These are phyloP conservation scores for Aureobasidium mangrovei DNA, from an alignment of 2,329 filamentous ascomycete genomes.

Conservation along the genomic window DNA sequence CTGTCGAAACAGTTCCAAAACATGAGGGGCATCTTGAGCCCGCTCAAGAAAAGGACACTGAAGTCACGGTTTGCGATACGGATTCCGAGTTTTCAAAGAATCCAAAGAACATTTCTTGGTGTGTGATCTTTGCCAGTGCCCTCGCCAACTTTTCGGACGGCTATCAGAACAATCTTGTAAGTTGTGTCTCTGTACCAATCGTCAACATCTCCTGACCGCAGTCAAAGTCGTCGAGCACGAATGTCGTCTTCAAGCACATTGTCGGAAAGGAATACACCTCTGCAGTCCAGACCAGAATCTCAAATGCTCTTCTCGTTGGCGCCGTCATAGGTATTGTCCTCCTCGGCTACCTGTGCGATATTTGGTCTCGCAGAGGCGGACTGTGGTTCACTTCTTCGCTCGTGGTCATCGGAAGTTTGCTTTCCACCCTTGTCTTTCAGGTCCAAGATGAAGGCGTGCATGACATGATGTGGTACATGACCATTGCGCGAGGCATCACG, in stretches of 20 bases:
- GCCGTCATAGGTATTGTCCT: slow-evolving; percentile 28
- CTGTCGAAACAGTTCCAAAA: no score
- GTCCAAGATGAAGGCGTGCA: slow-evolving; percentile 22
- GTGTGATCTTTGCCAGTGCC: slow-evolving; percentile 20
- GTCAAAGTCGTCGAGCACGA: slow-evolving; percentile 23
- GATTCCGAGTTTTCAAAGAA: slow-evolving; percentile 2
- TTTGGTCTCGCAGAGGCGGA: slow-evolving; percentile 26
- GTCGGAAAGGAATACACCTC: slow-evolving; percentile 26
- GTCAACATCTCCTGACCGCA: not conserved
- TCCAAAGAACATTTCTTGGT: not conserved
- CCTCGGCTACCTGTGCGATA: slow-evolving; percentile 26
- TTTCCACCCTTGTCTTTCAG: slow-evolving; percentile 32
- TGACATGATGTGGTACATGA: slow-evolving; percentile 48
- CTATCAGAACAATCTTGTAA: slow-evolving; percentile 26
- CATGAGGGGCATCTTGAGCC: not conserved
- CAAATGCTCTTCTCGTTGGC: slow-evolving; percentile 27
- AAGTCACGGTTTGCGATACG: not conserved
- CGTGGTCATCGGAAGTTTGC: slow-evolving; percentile 26
- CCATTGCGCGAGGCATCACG: slow-evolving; percentile 38
- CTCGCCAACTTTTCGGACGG: slow-evolving; percentile 29
- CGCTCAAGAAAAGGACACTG: not conserved
- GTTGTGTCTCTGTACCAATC: not conserved
- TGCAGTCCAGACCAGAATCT: slow-evolving; percentile 25
- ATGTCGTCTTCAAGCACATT: slow-evolving; percentile 27
- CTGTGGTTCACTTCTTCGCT: slow-evolving; percentile 27